A percentile compares a stretch with the other conserved stretches of the same genome.
Conservation (phyloP, 768 basidiomycete genomes). For the Suillus luteus region DNA sequence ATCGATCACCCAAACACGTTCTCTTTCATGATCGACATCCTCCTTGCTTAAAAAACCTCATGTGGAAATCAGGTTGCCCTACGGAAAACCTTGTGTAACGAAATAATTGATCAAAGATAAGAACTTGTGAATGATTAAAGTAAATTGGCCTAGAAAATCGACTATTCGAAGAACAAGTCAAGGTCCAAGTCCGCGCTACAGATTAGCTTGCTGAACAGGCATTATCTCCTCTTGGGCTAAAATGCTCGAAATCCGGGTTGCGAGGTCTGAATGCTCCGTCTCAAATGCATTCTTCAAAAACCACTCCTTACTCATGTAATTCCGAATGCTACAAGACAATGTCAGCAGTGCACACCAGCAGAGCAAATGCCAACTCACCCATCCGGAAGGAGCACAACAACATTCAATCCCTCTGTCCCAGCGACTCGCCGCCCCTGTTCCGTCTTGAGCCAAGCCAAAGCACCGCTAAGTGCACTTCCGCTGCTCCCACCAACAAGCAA, state of each 20-base stretch:
- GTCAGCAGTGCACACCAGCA: slow-evolving; percentile 2
- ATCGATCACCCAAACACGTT: background rate
- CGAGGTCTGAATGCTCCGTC: slow-evolving; percentile 44
- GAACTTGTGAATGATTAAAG: background rate
- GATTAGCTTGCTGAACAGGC: background rate
- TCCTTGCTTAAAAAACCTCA: background rate
- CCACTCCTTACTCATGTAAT: slow-evolving; percentile 95
- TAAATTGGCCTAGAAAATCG: background rate
- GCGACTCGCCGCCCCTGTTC: slow-evolving; percentile 66
- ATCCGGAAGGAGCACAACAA: slow-evolving; percentile 88
- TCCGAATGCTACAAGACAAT: slow-evolving; percentile 63
- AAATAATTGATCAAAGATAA: background rate
- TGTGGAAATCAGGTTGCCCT: background rate
- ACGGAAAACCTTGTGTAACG: background rate
- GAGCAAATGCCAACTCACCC: slow-evolving; percentile 55
- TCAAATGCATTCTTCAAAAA: slow-evolving; percentile 72
- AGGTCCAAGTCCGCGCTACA: background rate
- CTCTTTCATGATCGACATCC: background rate
- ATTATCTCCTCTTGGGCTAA: background rate
- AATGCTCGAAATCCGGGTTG: slow-evolving; percentile 1
- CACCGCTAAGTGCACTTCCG: slow-evolving; percentile 81
- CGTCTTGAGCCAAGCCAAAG: slow-evolving; percentile 75
- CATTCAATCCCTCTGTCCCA: slow-evolving; percentile 74
- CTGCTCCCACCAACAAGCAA: slow-evolving; percentile 93
- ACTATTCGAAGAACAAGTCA: background rate